Evolutionary conservation across 1,284 basidiomycete species (phyloP).

Genomic region (Schizopora paradoxa): DNA sequence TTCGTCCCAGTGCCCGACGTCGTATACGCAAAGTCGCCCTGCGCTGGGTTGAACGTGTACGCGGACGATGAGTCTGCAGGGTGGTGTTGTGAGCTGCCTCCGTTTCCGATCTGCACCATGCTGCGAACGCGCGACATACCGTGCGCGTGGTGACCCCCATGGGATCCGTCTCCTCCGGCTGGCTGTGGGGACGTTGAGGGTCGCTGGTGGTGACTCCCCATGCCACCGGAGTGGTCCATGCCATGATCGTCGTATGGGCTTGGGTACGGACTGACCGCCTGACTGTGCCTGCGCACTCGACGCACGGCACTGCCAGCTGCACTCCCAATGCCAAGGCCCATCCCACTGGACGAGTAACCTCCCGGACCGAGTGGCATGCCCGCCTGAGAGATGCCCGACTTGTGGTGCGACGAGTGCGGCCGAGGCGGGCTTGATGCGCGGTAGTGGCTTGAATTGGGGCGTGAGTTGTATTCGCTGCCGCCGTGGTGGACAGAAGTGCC

Average conservation of each 20-base stretch:
- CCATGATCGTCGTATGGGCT: constrained; percentile 63
- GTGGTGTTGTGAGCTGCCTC: too few relatives aligned
- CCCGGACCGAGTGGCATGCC: constrained; percentile 33
- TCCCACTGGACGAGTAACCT: constrained; percentile 5
- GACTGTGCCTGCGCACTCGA: constrained; percentile 67
- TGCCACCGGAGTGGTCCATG: constrained; percentile 16
- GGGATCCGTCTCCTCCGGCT: constrained; percentile 20
- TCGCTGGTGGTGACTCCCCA: constrained; percentile 30
- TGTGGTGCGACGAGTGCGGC: constrained; percentile 57
- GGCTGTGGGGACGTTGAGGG: constrained; percentile 72
- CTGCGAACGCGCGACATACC: constrained; percentile 65
- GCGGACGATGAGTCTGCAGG: constrained; percentile 20
- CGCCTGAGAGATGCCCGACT: constrained; percentile 43
- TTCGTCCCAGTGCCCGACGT: constrained; percentile 20
- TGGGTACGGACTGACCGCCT: constrained; percentile 78
- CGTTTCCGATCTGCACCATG: constrained; percentile 59
- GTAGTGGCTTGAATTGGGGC: constrained; percentile 67
- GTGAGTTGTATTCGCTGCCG: constrained; percentile 62
- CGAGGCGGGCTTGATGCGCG: constrained; percentile 49
- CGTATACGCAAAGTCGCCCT: constrained; percentile 71
- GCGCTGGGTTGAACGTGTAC: constrained; percentile 57
- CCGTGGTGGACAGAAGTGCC: constrained; percentile 37
- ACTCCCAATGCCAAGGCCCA: constrained; percentile 1
- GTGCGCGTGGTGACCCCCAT: constrained; percentile 18
- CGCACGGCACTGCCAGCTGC: constrained; percentile 33